Conservation (phyloP, 2,329 filamentous ascomycete genomes). For the Endoconidiophora polonica region DNA sequence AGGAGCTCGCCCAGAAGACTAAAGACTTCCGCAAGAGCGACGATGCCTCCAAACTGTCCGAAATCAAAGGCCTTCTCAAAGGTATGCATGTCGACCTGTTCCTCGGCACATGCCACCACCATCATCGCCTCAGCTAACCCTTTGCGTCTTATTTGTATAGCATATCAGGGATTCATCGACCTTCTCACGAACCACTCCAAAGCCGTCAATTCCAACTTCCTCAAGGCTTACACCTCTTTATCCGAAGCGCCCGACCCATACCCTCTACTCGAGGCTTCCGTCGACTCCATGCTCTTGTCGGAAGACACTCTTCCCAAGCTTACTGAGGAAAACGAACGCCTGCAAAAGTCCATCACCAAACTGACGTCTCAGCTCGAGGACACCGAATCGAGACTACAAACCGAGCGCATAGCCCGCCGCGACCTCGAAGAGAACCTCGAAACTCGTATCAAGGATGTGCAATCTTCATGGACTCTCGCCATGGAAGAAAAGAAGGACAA, state of each 20-base stretch:
- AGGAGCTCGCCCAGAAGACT: constrained; percentile 96
- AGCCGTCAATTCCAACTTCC: constrained; percentile 77
- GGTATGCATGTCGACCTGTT: constrained; percentile 28
- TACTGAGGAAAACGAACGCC: constrained; percentile 68
- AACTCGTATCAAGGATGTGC: constrained; percentile 69
- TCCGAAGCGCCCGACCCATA: constrained; percentile 96
- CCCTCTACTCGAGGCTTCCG: constrained; percentile 84
- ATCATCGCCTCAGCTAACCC: not conserved
- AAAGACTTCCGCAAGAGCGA: constrained; percentile 95
- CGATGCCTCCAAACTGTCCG: constrained; percentile 66
- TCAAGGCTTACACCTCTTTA: constrained; percentile 81
- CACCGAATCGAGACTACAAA: constrained; percentile 61
- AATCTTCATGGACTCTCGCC: constrained; percentile 77
- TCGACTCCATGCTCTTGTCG: constrained; percentile 69
- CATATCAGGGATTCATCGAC: constrained; percentile 95
- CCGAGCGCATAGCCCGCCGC: constrained; percentile 56
- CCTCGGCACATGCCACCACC: not conserved
- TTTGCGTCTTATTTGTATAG: constrained; percentile 26
- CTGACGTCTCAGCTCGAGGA: constrained; percentile 72
- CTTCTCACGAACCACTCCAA: constrained; percentile 93
- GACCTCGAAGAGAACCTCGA: constrained; percentile 64
- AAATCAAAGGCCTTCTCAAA: constrained; percentile 82
- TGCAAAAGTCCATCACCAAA: constrained; percentile 62
- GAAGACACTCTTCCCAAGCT: constrained; percentile 87
- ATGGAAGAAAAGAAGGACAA: constrained; percentile 89